Evolutionary conservation across 805 yeast species (phyloP), one percentile per base, ranked within the genome.

Genomic region (Metschnikowia peoriensis): DNA sequence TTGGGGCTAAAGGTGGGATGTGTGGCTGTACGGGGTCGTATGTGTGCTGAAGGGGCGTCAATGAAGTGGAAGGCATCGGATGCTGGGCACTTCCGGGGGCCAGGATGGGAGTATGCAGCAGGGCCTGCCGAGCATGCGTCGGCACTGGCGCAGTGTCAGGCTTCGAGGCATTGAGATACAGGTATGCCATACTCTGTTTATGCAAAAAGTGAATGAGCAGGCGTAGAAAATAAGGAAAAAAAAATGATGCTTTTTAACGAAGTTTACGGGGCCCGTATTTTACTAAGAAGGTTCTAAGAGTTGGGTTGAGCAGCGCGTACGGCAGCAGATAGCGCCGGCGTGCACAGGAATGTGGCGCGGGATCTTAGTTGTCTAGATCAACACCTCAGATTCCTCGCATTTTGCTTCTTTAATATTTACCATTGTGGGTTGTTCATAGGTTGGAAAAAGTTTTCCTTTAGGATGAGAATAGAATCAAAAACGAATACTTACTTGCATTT

Each of bases 11-110:
- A n/a, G 41, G 17, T 34, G 38, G 51, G 39, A 15, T 32, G 7
- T 29, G 51, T n/a, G 48, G 46, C 43, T 28, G 51, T 7, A 44
- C n/a, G 29, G 34, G 32, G 42, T 48, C 48, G 16, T 28, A 51
- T 27, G 14, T 16, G 12, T 41, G 50, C 29, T 12, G 50, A 16
- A 39, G 55, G 11, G 41, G 49, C 28, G 40, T 47, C 35, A 41
- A 8, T 7, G 46, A 15, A 15, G 50, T n/a, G 12, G 46, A 22
- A 12, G 44, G 41, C 17, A 42, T 28, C 34, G 28, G 42, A 8
- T 27, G 41, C 10, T 47, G 50, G 38, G 45, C 37, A 44, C 39
- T 29, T 17, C 41, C 43, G 32, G 44, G 50, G 32, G 43, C 48
- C 49, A 38, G 44, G 17, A 44, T 28, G 8, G 48, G 46, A 37